These are phyloP conservation scores for Lentinula sp. DNA, from an alignment of 768 basidiomycete genomes.

Conservation along the genomic window DNA sequence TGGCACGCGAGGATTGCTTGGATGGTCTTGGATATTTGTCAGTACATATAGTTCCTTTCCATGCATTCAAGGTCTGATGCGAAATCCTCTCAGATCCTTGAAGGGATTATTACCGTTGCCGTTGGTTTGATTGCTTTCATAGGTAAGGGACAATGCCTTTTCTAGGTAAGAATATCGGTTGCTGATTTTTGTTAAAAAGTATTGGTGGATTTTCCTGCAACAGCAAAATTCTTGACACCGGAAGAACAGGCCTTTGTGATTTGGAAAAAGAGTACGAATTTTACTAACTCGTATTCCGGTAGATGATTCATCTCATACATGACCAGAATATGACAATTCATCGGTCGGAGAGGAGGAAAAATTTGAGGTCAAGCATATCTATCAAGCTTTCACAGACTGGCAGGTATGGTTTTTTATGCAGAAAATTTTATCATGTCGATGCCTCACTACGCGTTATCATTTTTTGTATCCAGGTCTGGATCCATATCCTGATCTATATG, in stretches of 20 bases:
- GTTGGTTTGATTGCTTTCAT: conserved; percentile 50
- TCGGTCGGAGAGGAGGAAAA: conserved; percentile 58
- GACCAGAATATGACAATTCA: conserved; percentile 47
- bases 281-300: neutral
- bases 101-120: conserved; percentile 55
- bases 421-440: neutral
- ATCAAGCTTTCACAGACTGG: conserved; percentile 56
- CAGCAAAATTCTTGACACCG: conserved; percentile 54
- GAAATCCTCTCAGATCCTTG: conserved; percentile 39
- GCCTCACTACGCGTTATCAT: neutral
- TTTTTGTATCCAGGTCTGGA: conserved; percentile 24
- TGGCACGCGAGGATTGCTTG: conserved; percentile 36
- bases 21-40: conserved; percentile 71
- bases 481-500: conserved; percentile 55
- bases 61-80: neutral
- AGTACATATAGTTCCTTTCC: conserved; percentile 13
- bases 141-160: conserved; percentile 22
- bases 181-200: conserved; percentile 25
- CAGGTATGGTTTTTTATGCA: conserved; percentile 29
- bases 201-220: conserved; percentile 55
- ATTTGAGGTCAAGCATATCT: conserved; percentile 47
- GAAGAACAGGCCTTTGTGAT: conserved; percentile 53
- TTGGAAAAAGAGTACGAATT: conserved; percentile 45
- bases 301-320: neutral
- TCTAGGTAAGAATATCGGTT: neutral